A percentile compares a stretch with the other conserved stretches of the same genome.
These are phyloP conservation scores for Porogramme epimiltina DNA, from an alignment of 1,284 basidiomycete species.

Conservation along the genomic window DNA sequence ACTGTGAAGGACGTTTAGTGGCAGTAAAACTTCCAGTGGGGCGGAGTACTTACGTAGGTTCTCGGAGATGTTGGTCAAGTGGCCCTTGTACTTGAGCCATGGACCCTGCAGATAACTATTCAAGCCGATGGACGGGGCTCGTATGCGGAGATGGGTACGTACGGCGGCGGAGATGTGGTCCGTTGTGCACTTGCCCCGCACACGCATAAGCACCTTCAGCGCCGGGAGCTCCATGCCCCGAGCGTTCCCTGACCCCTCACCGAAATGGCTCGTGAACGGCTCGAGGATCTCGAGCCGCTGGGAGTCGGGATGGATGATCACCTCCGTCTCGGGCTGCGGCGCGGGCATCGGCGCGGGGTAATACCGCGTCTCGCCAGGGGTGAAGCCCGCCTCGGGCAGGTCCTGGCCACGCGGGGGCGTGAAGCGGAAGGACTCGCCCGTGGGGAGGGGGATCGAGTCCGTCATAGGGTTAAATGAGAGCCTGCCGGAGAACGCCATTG, in stretches of 20 bases:
- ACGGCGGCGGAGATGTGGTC: constrained; percentile 97
- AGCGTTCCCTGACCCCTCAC: constrained; percentile 45
- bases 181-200: constrained; percentile 97
- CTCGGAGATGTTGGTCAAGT: constrained; percentile 95
- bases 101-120: constrained; percentile 73
- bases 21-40: not conserved
- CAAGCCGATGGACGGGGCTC: too few species aligned
- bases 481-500: constrained; percentile 95
- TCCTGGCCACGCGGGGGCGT: constrained; percentile 83
- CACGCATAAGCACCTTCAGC: constrained; percentile 86
- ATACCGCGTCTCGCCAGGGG: constrained; percentile 77
- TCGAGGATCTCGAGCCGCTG: constrained; percentile 87
- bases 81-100: constrained; percentile 98
- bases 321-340: constrained; percentile 77
- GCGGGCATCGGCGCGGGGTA: constrained; percentile 80
- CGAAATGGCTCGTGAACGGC: constrained; percentile 86
- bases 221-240: constrained; percentile 77
- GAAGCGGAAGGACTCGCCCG: constrained; percentile 86
- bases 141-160: too few species aligned
- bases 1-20: constrained; percentile 37
- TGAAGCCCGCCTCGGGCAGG: constrained; percentile 85
- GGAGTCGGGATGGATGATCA: constrained; percentile 81
- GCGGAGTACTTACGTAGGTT: constrained; percentile 77
- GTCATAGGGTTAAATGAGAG: constrained; percentile 94
- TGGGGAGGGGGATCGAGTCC: constrained; percentile 77